Evolutionary conservation across 2,329 filamentous ascomycete genomes (phyloP).

Genomic region (Ascochyta fabae): DNA sequence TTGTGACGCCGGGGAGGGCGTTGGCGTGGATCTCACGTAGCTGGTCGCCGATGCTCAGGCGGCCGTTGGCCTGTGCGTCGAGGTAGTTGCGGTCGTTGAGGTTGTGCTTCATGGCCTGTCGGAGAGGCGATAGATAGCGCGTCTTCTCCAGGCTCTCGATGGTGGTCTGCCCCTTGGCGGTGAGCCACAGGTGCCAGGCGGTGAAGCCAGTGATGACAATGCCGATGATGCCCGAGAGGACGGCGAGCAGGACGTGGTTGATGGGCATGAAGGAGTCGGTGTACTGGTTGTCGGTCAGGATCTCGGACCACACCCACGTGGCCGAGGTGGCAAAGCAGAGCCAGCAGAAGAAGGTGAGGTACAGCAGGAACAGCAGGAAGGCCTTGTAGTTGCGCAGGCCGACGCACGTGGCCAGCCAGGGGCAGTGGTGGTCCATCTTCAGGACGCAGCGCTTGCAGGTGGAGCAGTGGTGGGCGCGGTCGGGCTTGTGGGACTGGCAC

Average conservation of each 20-base stretch:
- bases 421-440: constrained; percentile 99
- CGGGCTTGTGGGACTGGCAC: constrained; percentile 91
- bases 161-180: constrained; percentile 81
- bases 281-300: constrained; percentile 73
- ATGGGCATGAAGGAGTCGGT: constrained; percentile 81
- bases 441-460: constrained; percentile 92
- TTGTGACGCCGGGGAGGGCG: constrained; percentile 77
- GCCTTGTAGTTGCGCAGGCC: constrained; percentile 95
- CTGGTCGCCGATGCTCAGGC: constrained; percentile 65
- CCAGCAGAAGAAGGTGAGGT: constrained; percentile 86
- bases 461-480: constrained; percentile 95
- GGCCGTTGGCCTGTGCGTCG: constrained; percentile 51
- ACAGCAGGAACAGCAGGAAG: constrained; percentile 89
- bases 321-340: constrained; percentile 78
- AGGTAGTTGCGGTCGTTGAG: constrained; percentile 56
- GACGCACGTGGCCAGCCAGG: constrained; percentile 95
- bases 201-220: constrained; percentile 90
- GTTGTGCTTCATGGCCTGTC: constrained; percentile 71
- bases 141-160: constrained; percentile 98
- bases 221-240: constrained; percentile 89
- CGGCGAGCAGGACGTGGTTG: constrained; percentile 87
- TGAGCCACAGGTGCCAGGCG: constrained; percentile 86
- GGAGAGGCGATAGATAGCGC: constrained; percentile 83
- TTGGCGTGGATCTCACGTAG: constrained; percentile 83
- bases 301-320: constrained; percentile 84